These are phyloP conservation scores for Mesotaenium endlicherianum DNA, from an alignment of 139 green algal genomes.

Conservation along the genomic window DNA sequence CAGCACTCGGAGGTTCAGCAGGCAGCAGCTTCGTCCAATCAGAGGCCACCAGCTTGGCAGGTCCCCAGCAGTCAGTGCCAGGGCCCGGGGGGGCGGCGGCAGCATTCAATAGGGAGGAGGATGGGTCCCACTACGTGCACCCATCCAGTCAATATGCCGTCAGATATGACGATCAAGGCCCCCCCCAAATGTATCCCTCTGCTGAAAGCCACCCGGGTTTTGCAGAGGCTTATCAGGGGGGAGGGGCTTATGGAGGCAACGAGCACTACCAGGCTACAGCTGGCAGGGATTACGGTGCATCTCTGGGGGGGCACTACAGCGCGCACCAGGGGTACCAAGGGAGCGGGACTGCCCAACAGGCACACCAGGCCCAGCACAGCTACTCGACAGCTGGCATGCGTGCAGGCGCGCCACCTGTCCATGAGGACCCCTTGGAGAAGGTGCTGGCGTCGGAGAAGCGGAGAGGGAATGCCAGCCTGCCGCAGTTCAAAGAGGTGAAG, in stretches of 20 bases:
- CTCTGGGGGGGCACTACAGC: no score
- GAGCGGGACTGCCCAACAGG: no score
- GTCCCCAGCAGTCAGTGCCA: not conserved
- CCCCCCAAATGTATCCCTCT: no score
- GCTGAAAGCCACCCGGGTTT: no score
- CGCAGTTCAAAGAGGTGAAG: slow-evolving; percentile 36
- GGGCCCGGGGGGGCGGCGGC: not conserved
- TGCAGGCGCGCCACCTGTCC: no score
- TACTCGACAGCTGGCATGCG: no score
- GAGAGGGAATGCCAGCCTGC: not conserved
- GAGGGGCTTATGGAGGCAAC: not conserved
- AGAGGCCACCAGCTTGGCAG: not conserved
- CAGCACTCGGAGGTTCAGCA: not conserved
- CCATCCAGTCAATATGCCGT: no score
- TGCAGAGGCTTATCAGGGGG: not conserved
- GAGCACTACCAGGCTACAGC: not conserved
- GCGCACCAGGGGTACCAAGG: no score
- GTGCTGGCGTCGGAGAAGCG: not conserved
- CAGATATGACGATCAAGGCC: no score
- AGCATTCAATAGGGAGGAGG: not conserved
- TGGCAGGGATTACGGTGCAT: no score
- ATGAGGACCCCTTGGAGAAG: not conserved
- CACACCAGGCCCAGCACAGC: no score
- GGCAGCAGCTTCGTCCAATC: not conserved
- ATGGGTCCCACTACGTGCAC: not conserved